Percentiles rank a stretch among this genome's conserved stretches.
These are phyloP conservation scores for Pluteus cervinus DNA, from an alignment of 768 basidiomycete species.

Conservation along the genomic window DNA sequence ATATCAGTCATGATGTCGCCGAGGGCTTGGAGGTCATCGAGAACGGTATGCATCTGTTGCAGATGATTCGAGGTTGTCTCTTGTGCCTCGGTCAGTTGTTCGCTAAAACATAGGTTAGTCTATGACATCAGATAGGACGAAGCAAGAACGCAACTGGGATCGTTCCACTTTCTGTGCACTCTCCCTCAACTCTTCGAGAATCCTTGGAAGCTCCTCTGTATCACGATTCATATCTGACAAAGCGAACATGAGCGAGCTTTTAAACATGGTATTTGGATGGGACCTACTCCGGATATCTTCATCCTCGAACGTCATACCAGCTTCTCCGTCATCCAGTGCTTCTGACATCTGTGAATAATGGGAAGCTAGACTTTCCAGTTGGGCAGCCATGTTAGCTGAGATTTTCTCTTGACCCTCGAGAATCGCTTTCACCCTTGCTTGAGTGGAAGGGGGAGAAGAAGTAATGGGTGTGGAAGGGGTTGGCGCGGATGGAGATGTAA, in stretches of 20 bases:
- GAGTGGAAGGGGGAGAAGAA: conserved; percentile 2
- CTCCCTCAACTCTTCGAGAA: conserved; percentile 68
- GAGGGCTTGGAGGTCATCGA: conserved; percentile 70
- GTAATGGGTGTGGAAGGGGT: conserved; percentile 6
- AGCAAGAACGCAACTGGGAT: conserved; percentile 42
- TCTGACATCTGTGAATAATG: conserved; percentile 77
- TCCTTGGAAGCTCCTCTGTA: conserved; percentile 68
- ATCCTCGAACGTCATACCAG: conserved; percentile 60
- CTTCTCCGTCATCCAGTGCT: conserved; percentile 61
- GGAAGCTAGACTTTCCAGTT: conserved; percentile 62
- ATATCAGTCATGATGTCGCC: conserved; percentile 78
- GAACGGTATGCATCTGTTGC: conserved; percentile 37
- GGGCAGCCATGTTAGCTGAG: conserved; percentile 62
- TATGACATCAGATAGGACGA: conserved; percentile 5
- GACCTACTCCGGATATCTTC: conserved; percentile 62
- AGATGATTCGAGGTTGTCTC: conserved; percentile 39
- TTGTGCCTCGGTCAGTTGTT: conserved; percentile 40
- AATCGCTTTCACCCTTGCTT: conserved; percentile 37
- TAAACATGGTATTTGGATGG: not conserved
- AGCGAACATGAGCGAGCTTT: not conserved
- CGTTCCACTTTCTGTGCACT: conserved; percentile 44
- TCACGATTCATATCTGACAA: conserved; percentile 72
- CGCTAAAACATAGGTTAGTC: conserved; percentile 28
- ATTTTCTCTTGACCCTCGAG: conserved; percentile 51
- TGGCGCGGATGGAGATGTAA: conserved; percentile 7